These are phyloP conservation scores for Podochytrium sp. DNA, from an alignment of 192 early-diverging fungal genomes.

Conservation along the genomic window DNA sequence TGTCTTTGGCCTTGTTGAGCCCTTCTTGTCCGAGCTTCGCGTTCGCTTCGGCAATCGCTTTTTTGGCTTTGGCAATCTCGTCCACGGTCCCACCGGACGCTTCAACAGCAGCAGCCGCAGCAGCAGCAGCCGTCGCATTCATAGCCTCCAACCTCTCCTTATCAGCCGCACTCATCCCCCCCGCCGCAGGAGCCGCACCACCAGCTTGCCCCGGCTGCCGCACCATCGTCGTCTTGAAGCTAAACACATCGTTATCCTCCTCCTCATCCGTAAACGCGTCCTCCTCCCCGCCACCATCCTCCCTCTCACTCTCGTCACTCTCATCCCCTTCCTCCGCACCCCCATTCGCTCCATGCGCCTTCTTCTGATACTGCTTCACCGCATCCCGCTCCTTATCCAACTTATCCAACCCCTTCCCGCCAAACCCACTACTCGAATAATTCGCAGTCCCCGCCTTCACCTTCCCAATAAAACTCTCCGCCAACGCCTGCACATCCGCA, in stretches of 20 bases:
- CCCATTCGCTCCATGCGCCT: conserved; percentile 71
- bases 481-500: conserved; percentile 74
- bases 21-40: conserved; percentile 56
- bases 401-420: conserved; percentile 94
- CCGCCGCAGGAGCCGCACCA: conserved; percentile 24
- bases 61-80: conserved; percentile 57
- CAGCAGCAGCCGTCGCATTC: conserved; percentile 31
- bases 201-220: neutral
- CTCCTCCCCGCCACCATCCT: conserved; percentile 20
- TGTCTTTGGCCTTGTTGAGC: conserved; percentile 54
- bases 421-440: conserved; percentile 80
- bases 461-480: conserved; percentile 78
- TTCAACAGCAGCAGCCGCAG: conserved; percentile 43
- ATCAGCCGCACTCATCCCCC: conserved; percentile 44
- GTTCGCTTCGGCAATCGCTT: conserved; percentile 62
- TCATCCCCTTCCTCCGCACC: conserved; percentile 66
- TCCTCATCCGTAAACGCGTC: conserved; percentile 28
- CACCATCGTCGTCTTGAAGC: conserved; percentile 15
- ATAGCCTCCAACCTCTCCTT: conserved; percentile 34
- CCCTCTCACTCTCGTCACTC: conserved; percentile 26
- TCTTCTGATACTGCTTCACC: conserved; percentile 90
- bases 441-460: conserved; percentile 77
- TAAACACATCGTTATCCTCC: conserved; percentile 22
- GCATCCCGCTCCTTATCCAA: conserved; percentile 90
- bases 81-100: conserved; percentile 38